These are phyloP conservation scores for Termitomyces sp. DNA, from an alignment of 1,284 basidiomycete species.

Conservation along the genomic window DNA sequence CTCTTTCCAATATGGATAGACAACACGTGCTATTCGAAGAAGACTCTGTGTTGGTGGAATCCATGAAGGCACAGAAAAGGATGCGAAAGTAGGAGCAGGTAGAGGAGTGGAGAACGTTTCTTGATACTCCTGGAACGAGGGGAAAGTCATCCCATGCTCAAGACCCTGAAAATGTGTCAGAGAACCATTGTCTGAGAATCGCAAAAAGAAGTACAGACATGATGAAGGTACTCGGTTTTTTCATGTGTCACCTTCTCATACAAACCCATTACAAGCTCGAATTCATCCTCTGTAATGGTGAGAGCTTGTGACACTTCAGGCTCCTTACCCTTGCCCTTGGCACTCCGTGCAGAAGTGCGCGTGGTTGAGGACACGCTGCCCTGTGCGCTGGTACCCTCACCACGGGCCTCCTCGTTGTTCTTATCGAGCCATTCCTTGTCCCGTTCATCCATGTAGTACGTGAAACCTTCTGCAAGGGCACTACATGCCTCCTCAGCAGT, in stretches of 20 bases:
- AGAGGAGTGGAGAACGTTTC: constrained; percentile 59
- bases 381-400: constrained; percentile 77
- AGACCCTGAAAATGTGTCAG: constrained; percentile 39
- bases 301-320: constrained; percentile 61
- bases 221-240: constrained; percentile 87
- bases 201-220: constrained; percentile 50
- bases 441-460: constrained; percentile 95
- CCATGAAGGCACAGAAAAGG: constrained; percentile 54
- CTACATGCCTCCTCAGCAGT: constrained; percentile 79
- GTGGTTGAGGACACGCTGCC: constrained; percentile 58
- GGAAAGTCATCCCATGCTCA: constrained; percentile 62
- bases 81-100: constrained; percentile 54
- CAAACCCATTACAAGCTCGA: constrained; percentile 93
- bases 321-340: constrained; percentile 78
- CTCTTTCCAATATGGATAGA: constrained; percentile 83
- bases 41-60: constrained; percentile 55
- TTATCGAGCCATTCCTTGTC: constrained; percentile 93
- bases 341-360: constrained; percentile 52
- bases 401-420: constrained; percentile 85
- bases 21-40: constrained; percentile 55
- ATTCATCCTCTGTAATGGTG: constrained; percentile 83
- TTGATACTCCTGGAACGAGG: constrained; percentile 78
- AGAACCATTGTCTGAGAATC: background rate
- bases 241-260: constrained; percentile 92
- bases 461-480: constrained; percentile 63